Evolutionary conservation across 371 early-diverging fungal species (phyloP), one percentile per base, ranked within the genome.

Genomic region (Apophysomyces sp.): DNA sequence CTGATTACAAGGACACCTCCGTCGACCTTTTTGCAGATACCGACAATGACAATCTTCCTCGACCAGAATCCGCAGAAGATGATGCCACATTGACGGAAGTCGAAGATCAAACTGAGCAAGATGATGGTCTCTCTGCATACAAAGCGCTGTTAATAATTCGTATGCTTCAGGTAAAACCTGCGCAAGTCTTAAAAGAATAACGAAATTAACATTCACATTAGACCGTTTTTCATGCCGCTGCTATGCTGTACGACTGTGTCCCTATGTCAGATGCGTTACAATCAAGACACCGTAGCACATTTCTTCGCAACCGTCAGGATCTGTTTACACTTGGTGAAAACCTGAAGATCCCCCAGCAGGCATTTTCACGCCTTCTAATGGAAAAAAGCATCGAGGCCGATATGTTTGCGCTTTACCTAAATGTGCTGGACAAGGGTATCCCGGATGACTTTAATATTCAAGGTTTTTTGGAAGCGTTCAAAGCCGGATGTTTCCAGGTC

Each of bases 301-400:
- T 72, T 32, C 16, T 66, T 4, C 36, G 51, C 29, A 74, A 66
- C 24, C 58, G 71, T 18, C 57, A 79, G 13, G 66, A 72, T 18
- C 31, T 79, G 12, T 31, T 72, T 36, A 59, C 63, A 2, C 40
- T 75, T 16, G 77, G 76, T 4, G 68, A 77, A 41, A 61, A 73
- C 3, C 62, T 74, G 13, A 61, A 70, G 13, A 73, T 81, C 3
- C 65, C 70, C 0, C 55, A 66, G 0, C n/a, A 40, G 15, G 30
- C 68, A 2, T 69, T 77, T 16, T 63, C 67, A 2, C 60, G 68
- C 5, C 54, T 84, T 0, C 57, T 86, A 31, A 81, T 83, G 65
- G 76, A 78, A 65, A 86, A 86, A 55, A 80, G 84, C 28, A 81
- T 86, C 29, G 86, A 86, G 63, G 68, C 75, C 24, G 86, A 86